Evolutionary conservation across 257 asterid genomes (phyloP).

Genomic region (Solanum bulbocastanum): DNA sequence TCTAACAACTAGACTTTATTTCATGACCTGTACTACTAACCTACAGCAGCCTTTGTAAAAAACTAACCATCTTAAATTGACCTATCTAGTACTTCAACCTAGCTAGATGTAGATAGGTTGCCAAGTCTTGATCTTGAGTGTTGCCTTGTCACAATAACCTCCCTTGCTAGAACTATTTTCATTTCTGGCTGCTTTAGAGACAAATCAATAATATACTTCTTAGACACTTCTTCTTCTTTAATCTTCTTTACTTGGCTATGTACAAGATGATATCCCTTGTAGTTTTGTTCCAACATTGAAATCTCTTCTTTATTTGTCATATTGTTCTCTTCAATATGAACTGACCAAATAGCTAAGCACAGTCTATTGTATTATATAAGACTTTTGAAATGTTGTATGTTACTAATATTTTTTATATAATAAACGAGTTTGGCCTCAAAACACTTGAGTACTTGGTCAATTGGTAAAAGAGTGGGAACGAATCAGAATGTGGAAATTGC

Average conservation of each 20-base stretch:
- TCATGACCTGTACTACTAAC: neutral
- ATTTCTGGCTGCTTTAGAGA: neutral
- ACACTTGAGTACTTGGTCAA: neutral
- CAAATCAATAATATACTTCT: neutral
- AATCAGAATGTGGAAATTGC: neutral
- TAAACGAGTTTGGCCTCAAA: neutral
- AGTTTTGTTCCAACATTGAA: neutral
- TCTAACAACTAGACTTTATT: neutral
- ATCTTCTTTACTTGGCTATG: slow-evolving; percentile 11
- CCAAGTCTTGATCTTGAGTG: slow-evolving; percentile 6
- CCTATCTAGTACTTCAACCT: too few relatives aligned
- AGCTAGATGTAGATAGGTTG: neutral
- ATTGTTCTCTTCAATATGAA: neutral
- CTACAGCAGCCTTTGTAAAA: neutral
- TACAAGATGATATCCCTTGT: neutral
- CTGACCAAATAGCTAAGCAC: neutral
- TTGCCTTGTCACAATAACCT: neutral
- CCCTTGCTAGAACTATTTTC: neutral
- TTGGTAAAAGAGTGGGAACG: neutral
- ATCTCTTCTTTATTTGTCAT: neutral
- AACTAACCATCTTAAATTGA: neutral
- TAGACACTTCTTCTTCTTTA: neutral
- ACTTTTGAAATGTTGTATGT: neutral
- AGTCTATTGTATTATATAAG: neutral
- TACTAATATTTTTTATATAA: neutral